Evolutionary conservation across 2,329 filamentous ascomycete genomes (phyloP), one percentile per base, ranked within the genome.

Genomic region (Alternaria ethzedia): DNA sequence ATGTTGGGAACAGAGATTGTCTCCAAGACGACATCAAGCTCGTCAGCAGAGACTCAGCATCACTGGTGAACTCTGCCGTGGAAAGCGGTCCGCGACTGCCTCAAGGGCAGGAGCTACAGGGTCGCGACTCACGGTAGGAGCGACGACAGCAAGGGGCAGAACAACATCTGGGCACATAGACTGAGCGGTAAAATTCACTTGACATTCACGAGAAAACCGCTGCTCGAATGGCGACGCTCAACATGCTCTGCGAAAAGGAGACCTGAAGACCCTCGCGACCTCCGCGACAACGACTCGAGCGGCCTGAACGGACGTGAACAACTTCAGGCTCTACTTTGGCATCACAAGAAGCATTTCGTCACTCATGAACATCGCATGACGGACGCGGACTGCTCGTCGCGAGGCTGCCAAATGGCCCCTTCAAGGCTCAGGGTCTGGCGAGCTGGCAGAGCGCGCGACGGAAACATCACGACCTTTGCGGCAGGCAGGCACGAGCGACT

Each of bases 311-410:
- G 30, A 10, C 3, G 13, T 30, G 13, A 23, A n/a, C 12, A 7
- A 2, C 49, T 36, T 21, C 20, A n/a, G 13, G 5, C 12, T 23
- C 9, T 51, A 51, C 28, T 51, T 32, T n/a, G 2, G 17, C 3
- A n/a, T 51, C 28, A 23, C 20, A 30, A 2, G 13, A 21, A 10
- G 2, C 30, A 3, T 2, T 1, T 0, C 11, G 3, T 5, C 5
- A 51, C 20, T 7, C 12, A 23, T 2, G 13, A 12, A 6, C 28
- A 51, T 51, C 13, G 3, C 8, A 36, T 15, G 49, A 51, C n/a
- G 0, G 3, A 36, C 49, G 3, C 6, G 6, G 49, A 23, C 17
- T 0, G 28, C 8, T n/a, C 13, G 3, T 6, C 6, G 13, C 21
- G 20, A 21, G 28, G 28, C 17, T 36, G 17, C 23, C 28, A 2